Evolutionary conservation across 2,329 filamentous ascomycete genomes (phyloP).

Genomic region (Coniochaeta ligniaria): DNA sequence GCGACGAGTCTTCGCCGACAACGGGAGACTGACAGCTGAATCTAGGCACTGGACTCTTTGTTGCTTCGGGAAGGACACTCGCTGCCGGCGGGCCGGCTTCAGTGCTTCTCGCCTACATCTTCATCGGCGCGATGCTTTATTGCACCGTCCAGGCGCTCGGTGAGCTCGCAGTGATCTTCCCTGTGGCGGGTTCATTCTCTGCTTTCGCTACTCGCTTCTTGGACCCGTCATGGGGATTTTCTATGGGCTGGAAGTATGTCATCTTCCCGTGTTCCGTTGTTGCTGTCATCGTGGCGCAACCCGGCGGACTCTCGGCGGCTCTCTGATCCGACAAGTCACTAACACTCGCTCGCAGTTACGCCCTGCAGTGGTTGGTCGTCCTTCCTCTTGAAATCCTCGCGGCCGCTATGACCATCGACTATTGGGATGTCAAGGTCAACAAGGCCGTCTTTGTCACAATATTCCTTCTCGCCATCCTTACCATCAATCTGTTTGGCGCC

Average conservation of each 20-base stretch:
- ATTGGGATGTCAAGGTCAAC: conserved; percentile 33
- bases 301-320: conserved; percentile 7
- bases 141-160: conserved; percentile 57
- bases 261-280: conserved; percentile 27
- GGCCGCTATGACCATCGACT: conserved; percentile 37
- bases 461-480: conserved; percentile 43
- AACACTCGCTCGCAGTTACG: conserved; percentile 27
- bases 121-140: conserved; percentile 83
- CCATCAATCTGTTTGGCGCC: conserved; percentile 50
- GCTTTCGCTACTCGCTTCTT: conserved; percentile 50
- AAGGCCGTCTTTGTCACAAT: conserved; percentile 46
- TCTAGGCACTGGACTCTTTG: conserved; percentile 70
- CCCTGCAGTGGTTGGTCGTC: conserved; percentile 40
- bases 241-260: conserved; percentile 44
- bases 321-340: conserved; percentile 13
- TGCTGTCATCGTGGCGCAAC: conserved; percentile 6
- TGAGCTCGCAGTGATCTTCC: conserved; percentile 48
- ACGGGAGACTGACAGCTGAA: no score
- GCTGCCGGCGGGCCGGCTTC: conserved; percentile 70
- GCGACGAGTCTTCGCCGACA: background rate
- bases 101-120: conserved; percentile 63
- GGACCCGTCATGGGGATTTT: conserved; percentile 47
- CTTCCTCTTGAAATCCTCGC: conserved; percentile 42
- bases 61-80: conserved; percentile 71
- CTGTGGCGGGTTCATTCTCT: conserved; percentile 52